Conservation (phyloP, 257 asterid genomes). For the Euphrasia confusa region DNA sequence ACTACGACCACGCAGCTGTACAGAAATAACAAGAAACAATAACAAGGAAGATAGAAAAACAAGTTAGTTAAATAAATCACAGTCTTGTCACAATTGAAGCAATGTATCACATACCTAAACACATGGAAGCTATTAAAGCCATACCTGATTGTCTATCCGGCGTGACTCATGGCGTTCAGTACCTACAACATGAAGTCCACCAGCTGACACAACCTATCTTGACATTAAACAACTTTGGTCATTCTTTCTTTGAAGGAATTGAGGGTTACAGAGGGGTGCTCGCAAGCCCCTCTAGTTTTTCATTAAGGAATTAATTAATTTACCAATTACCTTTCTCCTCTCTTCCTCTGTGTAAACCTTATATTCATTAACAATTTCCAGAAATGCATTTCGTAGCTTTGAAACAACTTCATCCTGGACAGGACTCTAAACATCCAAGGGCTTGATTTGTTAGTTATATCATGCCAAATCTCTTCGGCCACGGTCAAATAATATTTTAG, state of each 20-base stretch:
- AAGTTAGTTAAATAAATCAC: slow-evolving; percentile 16
- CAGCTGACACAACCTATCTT: slow-evolving; percentile 80
- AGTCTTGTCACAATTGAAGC: slow-evolving; percentile 4
- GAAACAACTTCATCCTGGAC: slow-evolving; percentile 86
- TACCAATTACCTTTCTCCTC: slow-evolving; percentile 60
- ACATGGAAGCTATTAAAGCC: slow-evolving; percentile 21
- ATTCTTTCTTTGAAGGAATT: slow-evolving; percentile 15
- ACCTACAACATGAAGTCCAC: slow-evolving; percentile 98
- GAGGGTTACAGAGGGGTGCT: neutral
- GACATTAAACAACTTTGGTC: slow-evolving; percentile 8
- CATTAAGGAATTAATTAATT: slow-evolving; percentile 19
- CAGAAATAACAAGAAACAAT: slow-evolving; percentile 24
- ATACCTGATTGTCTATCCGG: slow-evolving; percentile 96
- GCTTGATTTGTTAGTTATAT: slow-evolving; percentile 25
- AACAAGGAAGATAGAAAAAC: slow-evolving; percentile 17
- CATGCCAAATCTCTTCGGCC: slow-evolving; percentile 7
- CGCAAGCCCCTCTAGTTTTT: neutral
- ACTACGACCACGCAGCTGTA: slow-evolving; percentile 98
- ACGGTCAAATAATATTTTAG: slow-evolving; percentile 3
- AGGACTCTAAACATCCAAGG: slow-evolving; percentile 67
- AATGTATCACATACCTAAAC: slow-evolving; percentile 24
- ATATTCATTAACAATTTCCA: slow-evolving; percentile 77
- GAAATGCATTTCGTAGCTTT: slow-evolving; percentile 75
- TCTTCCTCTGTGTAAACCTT: slow-evolving; percentile 79
- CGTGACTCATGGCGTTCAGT: slow-evolving; percentile 99